Evolutionary conservation across 148 eudicot genomes (phyloP), one percentile per base, ranked within the genome.

Genomic region (Amaranthus palmeri): DNA sequence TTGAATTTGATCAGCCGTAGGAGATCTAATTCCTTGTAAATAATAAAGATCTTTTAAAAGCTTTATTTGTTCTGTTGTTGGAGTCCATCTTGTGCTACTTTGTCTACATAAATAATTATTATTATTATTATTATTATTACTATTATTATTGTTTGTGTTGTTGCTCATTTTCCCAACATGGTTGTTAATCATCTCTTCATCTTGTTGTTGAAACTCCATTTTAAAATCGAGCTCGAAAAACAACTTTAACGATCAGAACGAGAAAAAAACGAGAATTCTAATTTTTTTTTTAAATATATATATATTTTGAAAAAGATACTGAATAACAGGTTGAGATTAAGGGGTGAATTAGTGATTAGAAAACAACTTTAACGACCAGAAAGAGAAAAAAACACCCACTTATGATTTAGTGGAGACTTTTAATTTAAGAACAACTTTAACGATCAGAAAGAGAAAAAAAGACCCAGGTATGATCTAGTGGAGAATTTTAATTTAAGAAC

Each of bases 1-100:
- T 75, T 95, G 99, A 67, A 95, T 92, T 76, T 92, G 92, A 36
- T 95, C 99, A 68, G 97, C 96, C 74, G 75, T 79, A 0, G 99
- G 99, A 4, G 99, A 92, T 68, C 99, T 75, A 51, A 95, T 83
- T 10, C 97, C 97, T 57, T 88, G 86, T 84, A 87, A 88, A 85
- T 95, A 95, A 86, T 95, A 95, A n/a, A 92, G 92, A 10, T 95
- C 99, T 69, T 95, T 95, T 5, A 95, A 74, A 14, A 95, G 89
- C 67, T 88, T 86, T n/a, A 95, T 95, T 77, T 95, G 99, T 49
- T 95, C 98, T 25, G 78, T 91, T 12, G 98, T 95, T 0, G 98
- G 98, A 15, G 96, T 86, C 98, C 98, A 95, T 70, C 96, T 79
- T 9, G 87, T 85, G 68, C 91, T 88, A 53, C 84, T 92, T 67